Percentiles rank a stretch among this genome's conserved stretches.
phyloP scores from a whole-genome alignment of 140 eudicot genomes.

The Anethum foeniculum region DNA sequence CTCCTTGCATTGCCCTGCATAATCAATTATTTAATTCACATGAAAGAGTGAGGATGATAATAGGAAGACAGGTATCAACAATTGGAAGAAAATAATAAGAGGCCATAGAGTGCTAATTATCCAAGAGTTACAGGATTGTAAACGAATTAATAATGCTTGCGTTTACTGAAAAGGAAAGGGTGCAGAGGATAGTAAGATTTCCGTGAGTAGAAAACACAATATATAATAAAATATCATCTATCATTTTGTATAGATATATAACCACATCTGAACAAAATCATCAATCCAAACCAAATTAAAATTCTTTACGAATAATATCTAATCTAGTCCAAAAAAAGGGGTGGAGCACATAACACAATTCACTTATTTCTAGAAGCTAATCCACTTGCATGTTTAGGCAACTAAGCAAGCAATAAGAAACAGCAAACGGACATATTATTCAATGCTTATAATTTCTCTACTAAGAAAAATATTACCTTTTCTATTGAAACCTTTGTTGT shows the following conservation, averaged over 20 bases:
- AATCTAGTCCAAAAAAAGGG: background rate
- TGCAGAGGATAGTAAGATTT: background rate
- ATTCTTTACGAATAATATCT: background rate
- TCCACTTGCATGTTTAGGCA: background rate
- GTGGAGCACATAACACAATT: background rate
- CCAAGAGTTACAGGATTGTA: background rate
- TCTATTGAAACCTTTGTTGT: background rate
- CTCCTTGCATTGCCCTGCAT: conserved; percentile 86
- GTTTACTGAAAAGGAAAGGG: background rate
- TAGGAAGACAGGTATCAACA: background rate
- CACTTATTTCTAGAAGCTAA: background rate
- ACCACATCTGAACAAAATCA: background rate
- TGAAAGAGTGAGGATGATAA: background rate
- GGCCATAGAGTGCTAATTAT: background rate
- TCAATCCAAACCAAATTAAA: background rate
- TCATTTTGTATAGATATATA: background rate
- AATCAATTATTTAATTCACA: conserved; percentile 16
- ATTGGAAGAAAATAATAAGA: background rate
- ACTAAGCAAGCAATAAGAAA: background rate
- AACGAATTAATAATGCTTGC: background rate
- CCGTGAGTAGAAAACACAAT: background rate
- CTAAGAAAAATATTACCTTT: background rate
- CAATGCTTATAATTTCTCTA: background rate
- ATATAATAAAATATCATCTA: background rate
- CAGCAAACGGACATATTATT: background rate